Evolutionary conservation across 108 stramenopile species (phyloP), one percentile per base, ranked within the genome.

Genomic region (Nannochloropsis salina): DNA sequence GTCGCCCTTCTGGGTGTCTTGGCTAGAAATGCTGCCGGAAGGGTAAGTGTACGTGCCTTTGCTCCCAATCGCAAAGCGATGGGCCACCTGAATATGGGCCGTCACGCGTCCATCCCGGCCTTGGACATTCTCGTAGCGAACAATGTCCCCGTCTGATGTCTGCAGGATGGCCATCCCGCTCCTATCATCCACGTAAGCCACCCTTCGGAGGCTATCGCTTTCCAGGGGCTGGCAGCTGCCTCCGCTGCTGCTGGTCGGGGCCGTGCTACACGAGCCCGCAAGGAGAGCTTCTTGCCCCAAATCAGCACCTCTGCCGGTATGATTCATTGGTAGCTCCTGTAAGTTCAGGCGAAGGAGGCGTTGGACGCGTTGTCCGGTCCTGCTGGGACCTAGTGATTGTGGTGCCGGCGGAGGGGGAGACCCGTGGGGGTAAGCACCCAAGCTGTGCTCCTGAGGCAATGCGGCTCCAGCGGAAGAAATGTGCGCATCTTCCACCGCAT

Each of bases 1-100:
- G 31, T 31, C 31, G 31, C 31, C 31, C 31, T 31, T 31, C 31
- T 31, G 31, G 31, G 31, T 31, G 31, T 31, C 31, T 31, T 31
- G 31, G n/a, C 6, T 74, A n/a, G 4, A n/a, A n/a, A 15, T 74
- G 15, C 5, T 74, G 61, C 3, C 61, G 8, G 8, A 74, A n/a
- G 61, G 61, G n/a, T 74, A 74, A n/a, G 61, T 74, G 61, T 74
- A 74, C 61, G n/a, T 74, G 8, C 61, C 61, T n/a, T 74, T 74
- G 61, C 61, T 74, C 20, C 61, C 61, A n/a, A 74, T 74, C 20
- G 61, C 61, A 74, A 74, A 74, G 61, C 61, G 61, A 0, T 74
- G 61, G n/a, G 61, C 61, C 20, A 74, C 61, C 61, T 74, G 61
- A n/a, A 74, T 74, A n/a, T 74, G 61, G 61, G 61, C 61, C 61